Conservation (phyloP, 257 asterid genomes). For the Ajuga chamaepitys region DNA sequence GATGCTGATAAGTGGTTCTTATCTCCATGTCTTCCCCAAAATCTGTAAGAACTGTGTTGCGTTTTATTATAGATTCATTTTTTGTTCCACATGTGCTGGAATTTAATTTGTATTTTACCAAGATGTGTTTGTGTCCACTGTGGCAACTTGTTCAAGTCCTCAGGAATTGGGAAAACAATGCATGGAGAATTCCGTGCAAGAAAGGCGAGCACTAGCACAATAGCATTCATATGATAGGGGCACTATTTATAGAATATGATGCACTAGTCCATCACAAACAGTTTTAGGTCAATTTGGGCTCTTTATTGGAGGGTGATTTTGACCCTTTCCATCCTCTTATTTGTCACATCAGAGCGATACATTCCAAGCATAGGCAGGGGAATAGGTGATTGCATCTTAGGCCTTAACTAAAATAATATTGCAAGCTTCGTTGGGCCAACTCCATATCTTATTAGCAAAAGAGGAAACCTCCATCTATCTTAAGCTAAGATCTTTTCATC, state of each 20-base stretch:
- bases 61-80: not conserved
- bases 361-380: no score
- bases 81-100: not conserved
- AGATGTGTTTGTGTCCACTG: slow-evolving; percentile 4
- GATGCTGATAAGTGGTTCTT: slow-evolving; percentile 91
- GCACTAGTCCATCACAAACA: not conserved
- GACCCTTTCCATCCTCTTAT: no score
- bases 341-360: no score
- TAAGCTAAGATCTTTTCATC: not conserved
- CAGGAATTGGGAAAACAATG: not conserved
- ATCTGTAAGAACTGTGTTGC: slow-evolving; percentile 50
- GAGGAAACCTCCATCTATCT: no score
- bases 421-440: no score
- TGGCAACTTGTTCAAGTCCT: slow-evolving; percentile 8
- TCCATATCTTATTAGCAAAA: no score
- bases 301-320: no score
- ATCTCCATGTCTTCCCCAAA: slow-evolving; percentile 51
- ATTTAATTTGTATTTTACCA: slow-evolving; percentile 4
- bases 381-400: no score
- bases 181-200: not conserved
- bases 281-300: no score
- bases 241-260: not conserved
- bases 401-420: no score
- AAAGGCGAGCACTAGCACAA: not conserved
- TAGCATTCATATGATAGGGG: not conserved